Percentiles rank a stretch among this genome's conserved stretches.
Conservation (phyloP, 2,329 filamentous ascomycete genomes). For the Aureobasidium sp. region DNA sequence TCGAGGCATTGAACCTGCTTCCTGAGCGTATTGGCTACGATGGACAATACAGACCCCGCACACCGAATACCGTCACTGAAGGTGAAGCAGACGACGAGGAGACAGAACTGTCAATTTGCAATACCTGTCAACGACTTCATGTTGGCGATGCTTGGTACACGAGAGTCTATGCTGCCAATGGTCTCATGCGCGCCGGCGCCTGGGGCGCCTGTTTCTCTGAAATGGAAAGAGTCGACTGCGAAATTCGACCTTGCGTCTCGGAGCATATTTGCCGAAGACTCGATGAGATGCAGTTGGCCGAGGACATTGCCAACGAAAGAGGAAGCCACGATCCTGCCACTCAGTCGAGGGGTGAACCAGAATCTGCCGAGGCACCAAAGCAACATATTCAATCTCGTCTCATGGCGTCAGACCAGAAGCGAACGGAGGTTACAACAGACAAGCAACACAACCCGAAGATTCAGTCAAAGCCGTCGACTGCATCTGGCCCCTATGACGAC, state of each 20-base stretch:
- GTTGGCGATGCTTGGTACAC: slow-evolving; percentile 52
- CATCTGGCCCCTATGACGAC: not conserved
- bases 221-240: slow-evolving; percentile 97
- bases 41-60: slow-evolving; percentile 5
- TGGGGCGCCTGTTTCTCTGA: slow-evolving; percentile 94
- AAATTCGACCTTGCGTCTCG: slow-evolving; percentile 70
- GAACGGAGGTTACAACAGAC: not conserved
- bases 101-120: slow-evolving; percentile 25
- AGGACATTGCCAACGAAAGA: slow-evolving; percentile 28
- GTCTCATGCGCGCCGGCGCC: slow-evolving; percentile 81
- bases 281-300: slow-evolving; percentile 41
- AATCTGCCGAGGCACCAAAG: not conserved
- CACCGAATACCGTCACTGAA: not conserved
- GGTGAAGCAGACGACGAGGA: slow-evolving; percentile 23
- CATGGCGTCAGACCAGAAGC: not conserved
- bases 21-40: slow-evolving; percentile 19
- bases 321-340: not conserved
- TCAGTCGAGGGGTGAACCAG: not conserved
- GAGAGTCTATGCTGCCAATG: slow-evolving; percentile 91
- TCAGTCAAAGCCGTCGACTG: not conserved
- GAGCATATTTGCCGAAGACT: slow-evolving; percentile 53
- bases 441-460: not conserved
- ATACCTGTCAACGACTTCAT: slow-evolving; percentile 39
- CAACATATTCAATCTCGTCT: not conserved
- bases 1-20: slow-evolving; percentile 67